Conservation (phyloP, 768 basidiomycete species). For the Suillus clintonianus region DNA sequence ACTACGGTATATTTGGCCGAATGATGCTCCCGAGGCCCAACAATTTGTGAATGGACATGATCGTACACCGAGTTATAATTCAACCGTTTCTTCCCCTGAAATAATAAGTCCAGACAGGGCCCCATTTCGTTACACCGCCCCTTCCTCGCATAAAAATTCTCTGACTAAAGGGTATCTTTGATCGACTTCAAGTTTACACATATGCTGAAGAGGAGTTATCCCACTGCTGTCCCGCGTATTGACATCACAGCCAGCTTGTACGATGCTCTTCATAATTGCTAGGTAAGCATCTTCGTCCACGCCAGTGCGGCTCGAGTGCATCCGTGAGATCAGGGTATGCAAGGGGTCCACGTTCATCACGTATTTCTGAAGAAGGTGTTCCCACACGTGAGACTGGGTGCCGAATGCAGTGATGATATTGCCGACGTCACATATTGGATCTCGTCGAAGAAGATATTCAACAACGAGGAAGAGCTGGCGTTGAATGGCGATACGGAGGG, state of each 20-base stretch:
- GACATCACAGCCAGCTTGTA: constrained; percentile 10
- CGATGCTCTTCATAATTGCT: constrained; percentile 5
- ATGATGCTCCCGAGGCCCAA: too few relatives aligned
- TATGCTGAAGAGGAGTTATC: constrained; percentile 7
- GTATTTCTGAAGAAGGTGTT: not conserved
- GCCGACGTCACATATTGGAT: not conserved
- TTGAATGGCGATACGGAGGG: not conserved
- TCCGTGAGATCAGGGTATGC: not conserved
- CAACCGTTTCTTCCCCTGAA: not conserved
- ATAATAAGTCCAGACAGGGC: not conserved
- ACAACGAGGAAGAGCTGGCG: not conserved
- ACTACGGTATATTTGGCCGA: too few relatives aligned
- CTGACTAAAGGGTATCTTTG: not conserved
- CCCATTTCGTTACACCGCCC: not conserved
- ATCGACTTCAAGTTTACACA: not conserved
- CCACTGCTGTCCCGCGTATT: not conserved
- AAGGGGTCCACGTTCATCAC: not conserved
- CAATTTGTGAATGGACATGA: not conserved
- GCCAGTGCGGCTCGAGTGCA: not conserved
- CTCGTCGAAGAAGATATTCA: not conserved
- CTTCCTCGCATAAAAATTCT: not conserved
- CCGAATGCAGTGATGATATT: not conserved
- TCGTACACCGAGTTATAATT: too few relatives aligned
- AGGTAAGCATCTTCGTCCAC: not conserved
- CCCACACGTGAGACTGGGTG: not conserved